These are phyloP conservation scores for Sarocladiaceae sp. DNA, from an alignment of 2,329 filamentous ascomycete species.

Conservation along the genomic window DNA sequence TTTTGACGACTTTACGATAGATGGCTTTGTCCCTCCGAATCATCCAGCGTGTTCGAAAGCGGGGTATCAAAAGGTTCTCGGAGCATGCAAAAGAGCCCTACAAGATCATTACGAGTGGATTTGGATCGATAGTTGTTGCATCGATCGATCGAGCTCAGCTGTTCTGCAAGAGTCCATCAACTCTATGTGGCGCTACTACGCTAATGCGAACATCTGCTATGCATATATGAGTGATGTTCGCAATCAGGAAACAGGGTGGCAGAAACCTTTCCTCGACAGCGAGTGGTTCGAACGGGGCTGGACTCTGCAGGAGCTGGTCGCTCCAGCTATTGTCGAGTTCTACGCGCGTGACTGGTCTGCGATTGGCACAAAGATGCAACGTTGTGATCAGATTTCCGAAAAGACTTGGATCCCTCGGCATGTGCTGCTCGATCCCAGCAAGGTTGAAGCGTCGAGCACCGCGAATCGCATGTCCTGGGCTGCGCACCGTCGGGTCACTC, in stretches of 20 bases:
- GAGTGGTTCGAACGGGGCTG: no score
- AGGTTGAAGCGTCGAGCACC: neutral
- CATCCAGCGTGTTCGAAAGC: neutral
- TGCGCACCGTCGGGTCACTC: slow-evolving; percentile 16
- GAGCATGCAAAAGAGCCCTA: neutral
- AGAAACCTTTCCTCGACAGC: neutral
- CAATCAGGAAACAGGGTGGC: neutral
- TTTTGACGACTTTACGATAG: neutral
- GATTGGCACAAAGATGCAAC: neutral
- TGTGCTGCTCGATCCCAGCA: neutral
- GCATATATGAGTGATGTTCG: slow-evolving; percentile 12
- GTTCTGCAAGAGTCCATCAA: slow-evolving; percentile 15
- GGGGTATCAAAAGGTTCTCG: neutral
- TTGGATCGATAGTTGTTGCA: slow-evolving; percentile 17
- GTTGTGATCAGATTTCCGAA: neutral
- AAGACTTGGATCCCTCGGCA: neutral
- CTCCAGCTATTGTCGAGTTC: neutral
- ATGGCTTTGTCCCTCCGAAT: neutral
- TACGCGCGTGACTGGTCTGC: neutral
- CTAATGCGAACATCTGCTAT: slow-evolving; percentile 11
- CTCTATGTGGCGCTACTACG: slow-evolving; percentile 15
- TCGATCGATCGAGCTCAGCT: slow-evolving; percentile 13
- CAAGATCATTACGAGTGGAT: neutral
- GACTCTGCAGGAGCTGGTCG: slow-evolving; percentile 10
- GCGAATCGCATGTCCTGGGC: slow-evolving; percentile 22